phyloP scores from a whole-genome alignment of 225 moss, liverwort and hornwort species.

The Straminergon stramineum region DNA sequence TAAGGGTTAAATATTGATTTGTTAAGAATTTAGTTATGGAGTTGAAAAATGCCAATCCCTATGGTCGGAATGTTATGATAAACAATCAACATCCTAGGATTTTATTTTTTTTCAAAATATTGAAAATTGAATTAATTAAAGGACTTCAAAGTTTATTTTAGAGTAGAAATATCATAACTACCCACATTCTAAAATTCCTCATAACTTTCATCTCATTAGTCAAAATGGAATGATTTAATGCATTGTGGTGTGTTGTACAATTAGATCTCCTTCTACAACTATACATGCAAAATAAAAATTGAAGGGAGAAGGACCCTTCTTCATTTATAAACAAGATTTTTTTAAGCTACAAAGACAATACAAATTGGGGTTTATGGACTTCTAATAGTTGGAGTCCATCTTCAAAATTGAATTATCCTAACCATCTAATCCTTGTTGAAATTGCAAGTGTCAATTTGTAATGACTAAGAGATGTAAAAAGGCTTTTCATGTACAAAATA shows the following conservation, averaged over 20 bases:
- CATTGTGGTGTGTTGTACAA: neutral
- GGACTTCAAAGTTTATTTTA: neutral
- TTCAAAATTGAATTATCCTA: neutral
- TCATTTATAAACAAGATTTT: neutral
- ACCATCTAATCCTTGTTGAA: neutral
- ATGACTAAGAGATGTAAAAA: neutral
- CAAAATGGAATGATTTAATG: too few relatives aligned
- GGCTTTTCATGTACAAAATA: accelerated
- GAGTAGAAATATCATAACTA: accelerated
- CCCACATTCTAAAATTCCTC: neutral
- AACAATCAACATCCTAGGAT: neutral
- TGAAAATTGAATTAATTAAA: neutral
- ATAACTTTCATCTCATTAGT: neutral
- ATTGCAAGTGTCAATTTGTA: neutral
- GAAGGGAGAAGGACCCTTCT: too few relatives aligned
- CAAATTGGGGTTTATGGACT: neutral
- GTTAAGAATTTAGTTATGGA: too few relatives aligned
- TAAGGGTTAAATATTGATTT: too few relatives aligned
- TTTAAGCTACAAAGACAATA: neutral
- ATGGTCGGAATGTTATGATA: too few relatives aligned
- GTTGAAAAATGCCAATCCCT: too few relatives aligned
- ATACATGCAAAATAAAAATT: accelerated
- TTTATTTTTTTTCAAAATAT: neutral
- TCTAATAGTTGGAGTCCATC: neutral
- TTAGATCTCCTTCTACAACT: neutral